Conservation (phyloP, 495 filamentous ascomycete species). For the Astrocystis sublimbata region DNA sequence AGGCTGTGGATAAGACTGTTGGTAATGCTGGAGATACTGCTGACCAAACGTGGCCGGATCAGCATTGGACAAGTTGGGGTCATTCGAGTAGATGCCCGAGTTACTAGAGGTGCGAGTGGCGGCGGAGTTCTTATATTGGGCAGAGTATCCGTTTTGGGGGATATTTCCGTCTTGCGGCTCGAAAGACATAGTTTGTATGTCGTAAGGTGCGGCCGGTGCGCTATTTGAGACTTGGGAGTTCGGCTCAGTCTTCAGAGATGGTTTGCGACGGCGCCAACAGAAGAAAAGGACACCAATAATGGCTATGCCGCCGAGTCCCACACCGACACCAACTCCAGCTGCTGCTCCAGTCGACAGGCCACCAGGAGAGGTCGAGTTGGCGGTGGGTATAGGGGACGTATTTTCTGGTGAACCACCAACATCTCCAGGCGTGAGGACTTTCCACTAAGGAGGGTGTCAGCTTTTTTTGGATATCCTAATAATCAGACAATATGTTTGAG, state of each 20-base stretch:
- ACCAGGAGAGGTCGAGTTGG: constrained; percentile 10
- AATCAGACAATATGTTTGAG: too few relatives aligned
- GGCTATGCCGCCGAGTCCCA: constrained; percentile 34
- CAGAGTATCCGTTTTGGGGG: constrained; percentile 25
- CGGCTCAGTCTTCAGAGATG: background rate
- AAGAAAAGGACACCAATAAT: constrained; percentile 41
- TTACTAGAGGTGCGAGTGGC: constrained; percentile 10
- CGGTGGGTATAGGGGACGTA: constrained; percentile 18
- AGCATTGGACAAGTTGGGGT: background rate
- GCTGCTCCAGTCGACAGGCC: constrained; percentile 43
- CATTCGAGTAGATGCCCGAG: constrained; percentile 18
- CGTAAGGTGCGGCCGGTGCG: background rate
- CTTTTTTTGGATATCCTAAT: background rate
- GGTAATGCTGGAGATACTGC: constrained; percentile 21
- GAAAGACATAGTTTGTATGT: constrained; percentile 1
- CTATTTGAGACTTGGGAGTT: background rate
- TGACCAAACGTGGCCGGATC: constrained; percentile 16
- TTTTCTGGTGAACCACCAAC: constrained; percentile 6
- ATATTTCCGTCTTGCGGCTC: constrained; percentile 9
- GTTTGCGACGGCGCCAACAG: constrained; percentile 39
- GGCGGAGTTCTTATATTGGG: constrained; percentile 23
- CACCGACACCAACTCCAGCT: constrained; percentile 47
- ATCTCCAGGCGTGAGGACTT: constrained; percentile 23
- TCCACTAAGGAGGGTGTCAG: constrained; percentile 32
- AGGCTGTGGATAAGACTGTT: constrained; percentile 22